Evolutionary conservation across 305 asterid genomes (phyloP), one percentile per base, ranked within the genome.

Genomic region (Fraxinus latifolia): DNA sequence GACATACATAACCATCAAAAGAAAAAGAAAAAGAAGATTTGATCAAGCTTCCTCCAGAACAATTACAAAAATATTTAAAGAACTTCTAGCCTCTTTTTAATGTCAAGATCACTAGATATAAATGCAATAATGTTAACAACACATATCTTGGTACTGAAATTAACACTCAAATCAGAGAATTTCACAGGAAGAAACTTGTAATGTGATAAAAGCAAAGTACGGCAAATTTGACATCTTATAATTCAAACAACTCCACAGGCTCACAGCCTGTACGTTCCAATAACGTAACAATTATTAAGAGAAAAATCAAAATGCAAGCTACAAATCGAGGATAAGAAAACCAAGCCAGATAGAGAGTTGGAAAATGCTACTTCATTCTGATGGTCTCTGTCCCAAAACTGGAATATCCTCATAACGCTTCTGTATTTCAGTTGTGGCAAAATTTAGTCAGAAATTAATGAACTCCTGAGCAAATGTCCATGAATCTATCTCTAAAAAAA

Each of bases 371-470:
- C 36, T 78, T 78, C 79, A 77, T 70, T 79, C 85, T 1, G 78
- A 29, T 8, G 82, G 85, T 29, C 85, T 74, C 79, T 82, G 85
- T 78, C 85, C 85, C 79, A 82, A 31, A 37, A 82, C 85, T 47
- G 86, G 70, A 50, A 83, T 83, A 80, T 83, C 86, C 77, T 83
- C 83, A 4, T 79, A 83, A 2, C 83, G 86, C 74, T 83, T 83
- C 86, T 83, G 86, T 62, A 80, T 76, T 55, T 0, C 36, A 47
- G 25, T 14, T 3, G 15, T 11, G 15, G 9, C 0, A 27, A 75
- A 29, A 15, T 17, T 44, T 6, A 15, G 74, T 76, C 76, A 79
- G 67, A 83, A 53, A 72, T 27, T 14, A 19, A 68, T 15, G 42
- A 21, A 14, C 17, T 27, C n/a, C 34, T 1, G 32, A 9, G 73